Evolutionary conservation across 1,139 yeast species (phyloP).

Genomic region (Scheffersomyces segobiensis): DNA sequence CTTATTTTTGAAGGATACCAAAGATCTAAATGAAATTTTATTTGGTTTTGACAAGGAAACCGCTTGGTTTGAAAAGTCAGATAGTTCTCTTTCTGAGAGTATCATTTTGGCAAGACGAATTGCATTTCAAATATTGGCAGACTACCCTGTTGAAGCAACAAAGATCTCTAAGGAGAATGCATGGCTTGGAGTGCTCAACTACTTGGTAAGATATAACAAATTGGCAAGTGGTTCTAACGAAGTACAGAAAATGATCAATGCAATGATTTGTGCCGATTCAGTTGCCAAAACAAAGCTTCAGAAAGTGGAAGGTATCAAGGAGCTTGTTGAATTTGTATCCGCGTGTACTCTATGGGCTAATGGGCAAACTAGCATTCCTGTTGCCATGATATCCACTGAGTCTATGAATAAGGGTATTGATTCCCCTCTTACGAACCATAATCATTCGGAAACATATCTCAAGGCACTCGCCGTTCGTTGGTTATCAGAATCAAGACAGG

Average conservation of each 20-base stretch:
- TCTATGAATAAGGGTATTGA: constrained; percentile 14
- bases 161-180: constrained; percentile 8
- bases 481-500: constrained; percentile 71
- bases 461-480: constrained; percentile 64
- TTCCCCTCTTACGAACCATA: constrained; percentile 20
- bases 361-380: constrained; percentile 55
- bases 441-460: constrained; percentile 29
- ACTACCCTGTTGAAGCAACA: constrained; percentile 2
- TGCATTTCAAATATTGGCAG: constrained; percentile 27
- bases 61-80: constrained; percentile 40
- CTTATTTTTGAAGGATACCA: constrained; percentile 8
- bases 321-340: constrained; percentile 44
- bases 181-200: constrained; percentile 35
- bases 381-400: constrained; percentile 41
- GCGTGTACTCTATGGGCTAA: constrained; percentile 64
- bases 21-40: constrained; percentile 5
- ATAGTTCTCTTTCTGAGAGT: constrained; percentile 38
- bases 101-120: constrained; percentile 42
- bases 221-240: constrained; percentile 35
- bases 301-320: constrained; percentile 13
- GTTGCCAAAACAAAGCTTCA: constrained; percentile 24
- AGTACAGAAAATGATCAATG: constrained; percentile 50
- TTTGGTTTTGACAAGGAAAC: constrained; percentile 14
- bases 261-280: constrained; percentile 47
- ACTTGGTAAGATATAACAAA: constrained; percentile 41